phyloP scores from a whole-genome alignment of 2,329 filamentous ascomycete species.

The Curvularia eragrostidis region DNA sequence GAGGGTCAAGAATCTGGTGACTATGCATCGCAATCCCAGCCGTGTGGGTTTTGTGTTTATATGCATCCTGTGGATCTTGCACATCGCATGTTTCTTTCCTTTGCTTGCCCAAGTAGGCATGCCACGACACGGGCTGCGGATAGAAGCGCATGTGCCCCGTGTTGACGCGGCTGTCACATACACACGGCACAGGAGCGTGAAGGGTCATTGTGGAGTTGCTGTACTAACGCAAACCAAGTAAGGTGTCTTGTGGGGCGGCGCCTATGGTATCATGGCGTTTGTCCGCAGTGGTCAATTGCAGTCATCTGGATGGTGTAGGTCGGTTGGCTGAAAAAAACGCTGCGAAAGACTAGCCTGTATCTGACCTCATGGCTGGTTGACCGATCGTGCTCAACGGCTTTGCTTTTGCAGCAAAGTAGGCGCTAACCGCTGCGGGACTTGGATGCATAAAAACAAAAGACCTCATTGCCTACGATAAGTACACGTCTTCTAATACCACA shows the following conservation, averaged over 20 bases:
- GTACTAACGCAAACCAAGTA: neutral
- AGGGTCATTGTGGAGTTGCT: neutral
- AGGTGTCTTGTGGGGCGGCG: constrained; percentile 1
- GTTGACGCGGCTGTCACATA: neutral
- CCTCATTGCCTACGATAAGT: neutral
- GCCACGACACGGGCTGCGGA: constrained; percentile 1
- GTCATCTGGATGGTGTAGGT: constrained; percentile 1
- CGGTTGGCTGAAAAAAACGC: neutral
- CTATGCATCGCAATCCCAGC: neutral
- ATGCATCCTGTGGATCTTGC: constrained; percentile 2
- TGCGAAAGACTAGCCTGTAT: neutral
- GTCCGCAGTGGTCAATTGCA: neutral
- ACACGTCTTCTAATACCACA: neutral
- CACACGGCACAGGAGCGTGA: neutral
- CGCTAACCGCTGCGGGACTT: neutral
- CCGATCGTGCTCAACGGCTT: constrained; percentile 1
- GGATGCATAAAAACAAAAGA: constrained; percentile 4
- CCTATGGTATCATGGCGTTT: neutral
- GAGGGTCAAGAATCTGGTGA: neutral
- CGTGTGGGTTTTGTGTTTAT: constrained; percentile 2
- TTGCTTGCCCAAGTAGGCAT: neutral
- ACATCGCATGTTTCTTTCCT: neutral
- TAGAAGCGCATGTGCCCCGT: constrained; percentile 1
- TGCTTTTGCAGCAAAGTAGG: constrained; percentile 3
- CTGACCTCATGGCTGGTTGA: neutral